Evolutionary conservation across 768 basidiomycete species (phyloP).

Genomic region (Lactarius deliciosus): DNA sequence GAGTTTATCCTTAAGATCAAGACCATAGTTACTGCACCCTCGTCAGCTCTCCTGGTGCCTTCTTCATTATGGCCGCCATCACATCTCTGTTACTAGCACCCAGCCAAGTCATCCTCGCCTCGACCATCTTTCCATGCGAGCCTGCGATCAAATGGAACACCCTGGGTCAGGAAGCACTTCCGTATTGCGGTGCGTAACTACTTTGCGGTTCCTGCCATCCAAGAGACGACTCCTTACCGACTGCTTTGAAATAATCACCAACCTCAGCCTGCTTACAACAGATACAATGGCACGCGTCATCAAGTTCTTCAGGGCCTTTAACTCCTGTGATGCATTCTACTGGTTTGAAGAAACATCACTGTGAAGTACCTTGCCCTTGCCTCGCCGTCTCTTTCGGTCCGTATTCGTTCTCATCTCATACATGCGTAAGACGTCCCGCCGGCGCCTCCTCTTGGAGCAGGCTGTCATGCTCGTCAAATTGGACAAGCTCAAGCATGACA

Average conservation of each 20-base stretch:
- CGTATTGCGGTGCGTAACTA: conserved; percentile 61
- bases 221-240: conserved; percentile 74
- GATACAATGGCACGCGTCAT: conserved; percentile 70
- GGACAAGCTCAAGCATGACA: no score
- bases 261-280: conserved; percentile 84
- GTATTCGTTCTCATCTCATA: no score
- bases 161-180: conserved; percentile 50
- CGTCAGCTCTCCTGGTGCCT: conserved; percentile 17
- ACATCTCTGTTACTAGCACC: conserved; percentile 28
- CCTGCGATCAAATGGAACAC: conserved; percentile 28
- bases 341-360: no score
- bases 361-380: no score
- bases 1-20: no score
- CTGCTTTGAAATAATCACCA: conserved; percentile 85
- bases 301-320: no score
- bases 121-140: conserved; percentile 23
- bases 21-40: no score
- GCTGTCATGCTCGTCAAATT: no score
- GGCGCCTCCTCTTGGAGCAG: no score
- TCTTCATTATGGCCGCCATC: conserved; percentile 28
- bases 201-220: conserved; percentile 83
- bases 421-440: no score
- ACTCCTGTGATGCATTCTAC: no score
- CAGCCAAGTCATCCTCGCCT: conserved; percentile 24
- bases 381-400: no score